Evolutionary conservation across 768 basidiomycete genomes (phyloP), one percentile per base, ranked within the genome.

Genomic region (Multifurca ochricompacta): DNA sequence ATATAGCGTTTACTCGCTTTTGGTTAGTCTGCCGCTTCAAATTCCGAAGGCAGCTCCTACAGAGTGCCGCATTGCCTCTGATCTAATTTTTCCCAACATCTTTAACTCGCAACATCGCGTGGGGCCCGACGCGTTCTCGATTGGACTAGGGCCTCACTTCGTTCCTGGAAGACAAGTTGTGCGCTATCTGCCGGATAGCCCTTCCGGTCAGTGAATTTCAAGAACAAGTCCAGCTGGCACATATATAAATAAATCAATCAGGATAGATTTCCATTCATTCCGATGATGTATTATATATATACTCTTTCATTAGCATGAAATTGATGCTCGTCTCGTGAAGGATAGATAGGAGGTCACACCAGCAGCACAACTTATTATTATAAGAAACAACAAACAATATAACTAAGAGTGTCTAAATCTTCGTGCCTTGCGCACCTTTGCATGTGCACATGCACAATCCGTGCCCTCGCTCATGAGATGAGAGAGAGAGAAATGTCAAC

Each of bases 131-230:
- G 30, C 31, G 36, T 11, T 23, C 6, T 40, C 36, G 16, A 16
- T 53, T 36, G 23, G 30, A 41, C 6, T 7, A 11, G 30, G 10
- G 28, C 18, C 21, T 30, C 27, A 39, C 27, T 41, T 44, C 1
- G 31, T 35, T 44, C 35, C 42, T 37, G 27, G 34, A 14, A 36
- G 37, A 23, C 13, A 34, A 32, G 37, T 31, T 39, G 39, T 39
- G n/a, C 37, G 39, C 16, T 40, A 51, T 40, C 42, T 27, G 35
- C 36, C 13, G 27, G 48, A 44, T 55, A 10, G 34, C 27, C 19
- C 49, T 51, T 56, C 55, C 8, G 41, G 49, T 21, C 49, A 50
- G 34, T 51, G 45, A 36, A 55, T 31, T 30, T 21, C 27, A 36
- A 13, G 4, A 27, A 16, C n/a, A 43, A 5, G n/a, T 45, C 27